Evolutionary conservation across 202 grass and related monocot species (phyloP), one percentile per base, ranked within the genome.

Genomic region (Hordeum pubiflorum): DNA sequence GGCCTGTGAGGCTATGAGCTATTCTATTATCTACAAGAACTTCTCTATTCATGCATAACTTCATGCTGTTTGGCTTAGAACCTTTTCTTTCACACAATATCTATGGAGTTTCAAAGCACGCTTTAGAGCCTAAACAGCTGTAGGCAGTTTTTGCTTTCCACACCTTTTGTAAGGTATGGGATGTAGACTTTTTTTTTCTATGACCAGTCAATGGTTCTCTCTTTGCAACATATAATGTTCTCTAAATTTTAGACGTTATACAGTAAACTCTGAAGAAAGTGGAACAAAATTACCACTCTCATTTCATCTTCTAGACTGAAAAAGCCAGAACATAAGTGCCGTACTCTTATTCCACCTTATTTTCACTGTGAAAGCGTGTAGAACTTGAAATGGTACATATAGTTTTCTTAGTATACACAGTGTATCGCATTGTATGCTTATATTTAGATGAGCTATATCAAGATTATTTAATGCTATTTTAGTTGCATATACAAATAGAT

Each of bases 401-500:
- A 50, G 46, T 44, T 64, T 48, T 58, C 31, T 78, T n/a, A 10
- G 3, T 71, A n/a, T 36, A 72, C 41, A 63, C 13, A 37, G 32
- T 63, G 2, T 41, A 31, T 58, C 33, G 21, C 7, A n/a, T 54
- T 64, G 18, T 59, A 76, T 58, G 34, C 26, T 43, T 69, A 67
- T 43, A 44, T 77, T 24, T 84, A 5, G 13, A 61, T 61, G 26
- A 63, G 17, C 33, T 76, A 36, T 14, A 50, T 39, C 50, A 11
- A 38, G n/a, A 75, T 67, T 86, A 37, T 76, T 81, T 23, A 70
- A 52, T 86, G 26, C 36, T 37, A 74, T 74, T 78, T 74, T 31
- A 76, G 20, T 66, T 22, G 54, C 26, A 29, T 6, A 46, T 81
- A 34, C 18, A 68, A 41, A 65, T 65, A 80, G 4, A 41, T 43